A percentile compares a stretch with the other conserved stretches of the same genome.
Conservation (phyloP, 345 rosid species). For the Melastoma malabathricum region DNA sequence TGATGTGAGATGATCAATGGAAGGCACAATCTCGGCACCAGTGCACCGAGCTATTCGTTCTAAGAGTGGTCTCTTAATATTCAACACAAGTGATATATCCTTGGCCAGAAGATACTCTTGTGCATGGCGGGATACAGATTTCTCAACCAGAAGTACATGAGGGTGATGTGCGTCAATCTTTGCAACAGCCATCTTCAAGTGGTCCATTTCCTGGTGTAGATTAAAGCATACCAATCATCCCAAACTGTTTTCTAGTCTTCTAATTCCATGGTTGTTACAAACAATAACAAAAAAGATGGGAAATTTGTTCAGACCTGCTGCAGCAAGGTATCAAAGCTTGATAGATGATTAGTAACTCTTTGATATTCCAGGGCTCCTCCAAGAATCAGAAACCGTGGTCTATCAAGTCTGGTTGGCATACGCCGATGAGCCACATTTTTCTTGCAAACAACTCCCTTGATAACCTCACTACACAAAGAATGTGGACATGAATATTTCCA, state of each 20-base stretch:
- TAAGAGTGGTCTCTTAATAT: conserved; percentile 77
- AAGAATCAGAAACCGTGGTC: conserved; percentile 78
- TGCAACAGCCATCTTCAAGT: conserved; percentile 92
- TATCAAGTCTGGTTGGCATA: conserved; percentile 76
- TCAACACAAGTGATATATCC: conserved; percentile 85
- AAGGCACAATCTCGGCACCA: conserved; percentile 85
- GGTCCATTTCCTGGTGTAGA: conserved; percentile 71
- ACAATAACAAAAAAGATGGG: not conserved
- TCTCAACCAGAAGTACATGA: conserved; percentile 82
- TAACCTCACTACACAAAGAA: conserved; percentile 52
- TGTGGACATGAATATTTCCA: no score
- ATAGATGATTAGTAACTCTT: conserved; percentile 72
- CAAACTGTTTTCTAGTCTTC: no score
- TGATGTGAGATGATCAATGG: conserved; percentile 80
- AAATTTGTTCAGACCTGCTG: conserved; percentile 47
- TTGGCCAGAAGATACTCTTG: conserved; percentile 83
- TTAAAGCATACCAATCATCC: no score
- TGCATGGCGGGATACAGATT: conserved; percentile 86
- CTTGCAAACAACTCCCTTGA: conserved; percentile 95
- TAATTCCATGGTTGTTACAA: no score
- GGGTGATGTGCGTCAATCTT: conserved; percentile 84
- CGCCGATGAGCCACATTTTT: conserved; percentile 95
- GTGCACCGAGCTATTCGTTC: conserved; percentile 93
- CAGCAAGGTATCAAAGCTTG: conserved; percentile 86
- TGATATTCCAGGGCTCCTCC: conserved; percentile 98